Percentiles rank a stretch among this genome's conserved stretches.
Evolutionary conservation across 768 basidiomycete species (phyloP).

Genomic region (Agaricus sinodeliciosus): DNA sequence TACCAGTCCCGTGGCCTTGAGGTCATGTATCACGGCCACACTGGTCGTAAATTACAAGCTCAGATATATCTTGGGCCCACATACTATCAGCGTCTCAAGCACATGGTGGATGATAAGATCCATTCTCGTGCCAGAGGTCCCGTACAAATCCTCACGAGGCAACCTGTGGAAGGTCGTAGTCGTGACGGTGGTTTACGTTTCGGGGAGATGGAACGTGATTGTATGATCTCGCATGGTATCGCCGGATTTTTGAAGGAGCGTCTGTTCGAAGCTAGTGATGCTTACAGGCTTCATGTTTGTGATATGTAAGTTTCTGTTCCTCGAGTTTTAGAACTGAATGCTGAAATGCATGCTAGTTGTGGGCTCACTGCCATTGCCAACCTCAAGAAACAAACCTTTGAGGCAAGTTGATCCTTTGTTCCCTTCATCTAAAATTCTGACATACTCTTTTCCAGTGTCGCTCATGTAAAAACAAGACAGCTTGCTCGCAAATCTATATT

Average conservation of each 20-base stretch:
- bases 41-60: conserved; percentile 95
- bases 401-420: conserved; percentile 33
- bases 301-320: conserved; percentile 66
- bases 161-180: conserved; percentile 98
- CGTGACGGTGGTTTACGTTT: conserved; percentile 98
- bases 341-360: conserved; percentile 46
- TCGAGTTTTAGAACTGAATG: neutral
- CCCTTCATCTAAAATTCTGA: neutral
- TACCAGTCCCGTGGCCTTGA: conserved; percentile 97
- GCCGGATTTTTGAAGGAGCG: conserved; percentile 98
- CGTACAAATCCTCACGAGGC: conserved; percentile 94
- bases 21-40: conserved; percentile 98
- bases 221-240: conserved; percentile 99
- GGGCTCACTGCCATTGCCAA: conserved; percentile 97
- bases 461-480: conserved; percentile 95
- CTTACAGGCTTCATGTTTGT: conserved; percentile 92
- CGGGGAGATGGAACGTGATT: conserved; percentile 99
- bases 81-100: conserved; percentile 97
- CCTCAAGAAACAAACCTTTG: conserved; percentile 98
- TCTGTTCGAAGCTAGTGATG: conserved; percentile 88
- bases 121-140: conserved; percentile 97
- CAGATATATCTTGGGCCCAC: conserved; percentile 98
- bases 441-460: conserved; percentile 53
- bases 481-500: conserved; percentile 85
- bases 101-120: conserved; percentile 99